Conservation (phyloP, 2,329 filamentous ascomycete species). For the Colletotrichum sojae region DNA sequence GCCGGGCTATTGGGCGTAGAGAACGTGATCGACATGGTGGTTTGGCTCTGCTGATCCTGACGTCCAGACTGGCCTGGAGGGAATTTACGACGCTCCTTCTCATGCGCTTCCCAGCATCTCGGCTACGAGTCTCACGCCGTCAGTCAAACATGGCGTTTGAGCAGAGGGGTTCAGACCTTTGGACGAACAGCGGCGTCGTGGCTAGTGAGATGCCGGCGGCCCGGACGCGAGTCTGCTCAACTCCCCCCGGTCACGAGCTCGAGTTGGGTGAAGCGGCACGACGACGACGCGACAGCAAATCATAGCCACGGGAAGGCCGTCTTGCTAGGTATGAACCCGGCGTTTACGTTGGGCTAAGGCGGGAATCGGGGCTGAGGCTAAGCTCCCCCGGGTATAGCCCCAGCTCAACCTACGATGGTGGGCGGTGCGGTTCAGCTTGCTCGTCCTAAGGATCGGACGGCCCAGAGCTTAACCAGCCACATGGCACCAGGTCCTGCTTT, state of each 20-base stretch:
- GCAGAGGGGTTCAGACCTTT: not conserved
- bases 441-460: slow-evolving; percentile 4
- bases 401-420: slow-evolving; percentile 8
- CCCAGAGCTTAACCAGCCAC: slow-evolving; percentile 26
- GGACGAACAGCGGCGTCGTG: not conserved
- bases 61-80: not conserved
- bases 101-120: not conserved
- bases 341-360: slow-evolving; percentile 15
- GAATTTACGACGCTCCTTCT: not conserved
- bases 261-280: not conserved
- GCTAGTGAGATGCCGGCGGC: not conserved
- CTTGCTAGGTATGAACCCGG: slow-evolving; percentile 19
- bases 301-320: not conserved
- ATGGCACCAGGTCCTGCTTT: slow-evolving; percentile 21
- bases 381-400: slow-evolving; percentile 5
- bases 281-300: not conserved
- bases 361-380: slow-evolving; percentile 7
- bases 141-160: not conserved
- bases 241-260: too few species aligned
- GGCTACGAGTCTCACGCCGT: not conserved
- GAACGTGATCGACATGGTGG: not conserved
- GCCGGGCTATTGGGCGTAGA: too few species aligned
- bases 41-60: not conserved
- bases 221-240: not conserved
- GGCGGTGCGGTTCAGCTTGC: slow-evolving; percentile 14